Evolutionary conservation across 2,329 filamentous ascomycete species (phyloP), one percentile per base, ranked within the genome.

Genomic region (Fusarium algeriense): DNA sequence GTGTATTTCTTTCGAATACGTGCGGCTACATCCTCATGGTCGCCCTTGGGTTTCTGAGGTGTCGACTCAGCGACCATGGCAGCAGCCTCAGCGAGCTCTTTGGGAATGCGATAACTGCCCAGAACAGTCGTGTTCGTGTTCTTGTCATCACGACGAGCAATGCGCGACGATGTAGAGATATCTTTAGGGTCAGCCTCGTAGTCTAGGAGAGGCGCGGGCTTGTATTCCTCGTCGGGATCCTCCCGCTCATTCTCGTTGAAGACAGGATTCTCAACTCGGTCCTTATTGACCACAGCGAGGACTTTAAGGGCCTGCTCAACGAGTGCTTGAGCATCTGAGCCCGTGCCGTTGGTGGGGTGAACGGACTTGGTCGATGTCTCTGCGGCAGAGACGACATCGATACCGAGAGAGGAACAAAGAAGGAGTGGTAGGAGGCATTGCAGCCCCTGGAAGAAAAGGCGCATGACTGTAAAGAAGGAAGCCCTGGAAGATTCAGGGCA

Each of bases 31-130:
- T 56, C 52, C 30, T 49, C 44, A 41, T 62, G 60, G 20, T 62
- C 52, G 19, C 60, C 60, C 28, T 56, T 56, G 23, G 60, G 60
- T 35, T 53, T 57, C 52, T 62, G 60, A 49, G 52, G 43, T 17
- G 43, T 62, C 19, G 60, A 62, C 52, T 62, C 60, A 28, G 60
- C 50, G 30, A 62, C 50, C 19, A 57, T 44, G 15, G 60, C 60
- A 62, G 60, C 60, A 62, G 60, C 60, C 37, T 62, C 43, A 38
- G 52, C 52, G 44, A 62, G 50, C 52, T 62, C 60, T 28, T 56
- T 57, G 23, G 60, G 60, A 35, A 62, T 56, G 23, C 50, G 52
- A 28, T 62, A 62, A 37, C 60, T 62, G 28, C 60, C 60, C 26
- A n/a, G 15, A 41, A 30, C 50, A 44, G 60, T 57, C 35, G 20